Evolutionary conservation across 345 rosid genomes (phyloP), one percentile per base, ranked within the genome.

Genomic region (Mallotus nudiflorus): DNA sequence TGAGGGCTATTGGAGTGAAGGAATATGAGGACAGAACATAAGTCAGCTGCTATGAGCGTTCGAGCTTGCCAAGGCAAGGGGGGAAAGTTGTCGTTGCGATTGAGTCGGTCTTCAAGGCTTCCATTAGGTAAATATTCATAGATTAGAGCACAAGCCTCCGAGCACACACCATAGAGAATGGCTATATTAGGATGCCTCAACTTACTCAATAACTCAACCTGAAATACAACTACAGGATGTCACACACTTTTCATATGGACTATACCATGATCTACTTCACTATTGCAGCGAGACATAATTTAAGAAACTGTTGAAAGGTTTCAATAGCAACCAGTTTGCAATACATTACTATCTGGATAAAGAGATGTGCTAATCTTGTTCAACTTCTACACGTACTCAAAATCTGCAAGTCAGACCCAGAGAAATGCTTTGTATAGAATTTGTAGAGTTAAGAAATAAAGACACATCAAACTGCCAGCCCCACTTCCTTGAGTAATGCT

Each of bases 31-130:
- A 83, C 88, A 22, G 91, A 88, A 52, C 98, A 91, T 64, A 93
- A 69, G 70, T 93, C 97, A 16, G 89, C 61, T 51, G 91, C 98
- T 70, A 93, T 85, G 57, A 90, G 86, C 29, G 88, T 86, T 53
- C 98, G 85, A 56, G 84, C 80, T 78, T 91, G 92, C 98, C 98
- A 93, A 40, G 96, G 85, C 72, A 93, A 73, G 3, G 97, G 97
- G 0, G 90, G 77, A 46, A 91, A 80, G 76, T 91, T 91, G 75
- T 82, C 89, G 67, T 19, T 77, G 81, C 97, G 89, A 83, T 71
- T 81, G 55, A 93, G 87, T 63, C 92, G 85, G 59, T 93, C 98
- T 82, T 93, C 97, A 63, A 93, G 97, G 75, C 94, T 93, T 70
- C 96, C 96, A 80, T 89, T 89, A 1, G 91, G 87, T 56, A 89